Percentiles rank a stretch among this genome's conserved stretches.
These are phyloP conservation scores for Cubamyces lactineus DNA, from an alignment of 768 basidiomycete species.

Conservation along the genomic window DNA sequence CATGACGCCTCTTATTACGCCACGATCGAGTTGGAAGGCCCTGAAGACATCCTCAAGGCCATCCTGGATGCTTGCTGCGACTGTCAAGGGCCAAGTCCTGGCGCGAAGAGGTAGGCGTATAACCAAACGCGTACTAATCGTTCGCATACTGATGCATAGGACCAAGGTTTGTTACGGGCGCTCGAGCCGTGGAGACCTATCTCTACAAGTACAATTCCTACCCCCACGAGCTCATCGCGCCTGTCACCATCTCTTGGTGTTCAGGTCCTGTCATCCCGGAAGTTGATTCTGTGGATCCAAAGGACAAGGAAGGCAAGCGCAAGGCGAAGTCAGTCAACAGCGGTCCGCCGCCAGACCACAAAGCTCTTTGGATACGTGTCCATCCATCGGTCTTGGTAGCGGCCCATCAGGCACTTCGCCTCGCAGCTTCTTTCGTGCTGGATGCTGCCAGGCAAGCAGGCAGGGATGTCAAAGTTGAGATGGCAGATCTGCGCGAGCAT, in stretches of 20 bases:
- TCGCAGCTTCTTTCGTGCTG: constrained; percentile 53
- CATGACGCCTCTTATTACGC: constrained; percentile 90
- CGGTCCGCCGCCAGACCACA: constrained; percentile 4
- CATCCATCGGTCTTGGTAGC: constrained; percentile 76
- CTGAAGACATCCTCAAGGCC: constrained; percentile 53
- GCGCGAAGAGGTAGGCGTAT: constrained; percentile 55
- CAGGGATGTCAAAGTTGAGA: constrained; percentile 51
- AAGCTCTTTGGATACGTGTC: constrained; percentile 73
- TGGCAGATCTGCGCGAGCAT: constrained; percentile 71
- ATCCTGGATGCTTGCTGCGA: constrained; percentile 64
- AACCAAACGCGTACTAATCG: not conserved
- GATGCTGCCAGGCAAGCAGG: constrained; percentile 35
- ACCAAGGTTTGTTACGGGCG: constrained; percentile 66
- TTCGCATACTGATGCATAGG: not conserved
- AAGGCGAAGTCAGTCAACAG: constrained; percentile 3
- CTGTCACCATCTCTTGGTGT: constrained; percentile 76
- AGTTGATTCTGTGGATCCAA: not conserved
- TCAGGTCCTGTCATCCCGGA: not conserved
- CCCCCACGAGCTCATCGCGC: constrained; percentile 73
- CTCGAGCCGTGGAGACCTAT: constrained; percentile 65
- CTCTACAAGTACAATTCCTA: constrained; percentile 66
- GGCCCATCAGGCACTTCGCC: constrained; percentile 54
- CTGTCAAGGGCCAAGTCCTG: constrained; percentile 61
- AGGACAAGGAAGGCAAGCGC: constrained; percentile 37
- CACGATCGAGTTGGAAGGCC: constrained; percentile 73